Percentiles rank a stretch among this genome's conserved stretches.
Conservation (phyloP, 495 filamentous ascomycete genomes). For the Endocarpon pusillum region DNA sequence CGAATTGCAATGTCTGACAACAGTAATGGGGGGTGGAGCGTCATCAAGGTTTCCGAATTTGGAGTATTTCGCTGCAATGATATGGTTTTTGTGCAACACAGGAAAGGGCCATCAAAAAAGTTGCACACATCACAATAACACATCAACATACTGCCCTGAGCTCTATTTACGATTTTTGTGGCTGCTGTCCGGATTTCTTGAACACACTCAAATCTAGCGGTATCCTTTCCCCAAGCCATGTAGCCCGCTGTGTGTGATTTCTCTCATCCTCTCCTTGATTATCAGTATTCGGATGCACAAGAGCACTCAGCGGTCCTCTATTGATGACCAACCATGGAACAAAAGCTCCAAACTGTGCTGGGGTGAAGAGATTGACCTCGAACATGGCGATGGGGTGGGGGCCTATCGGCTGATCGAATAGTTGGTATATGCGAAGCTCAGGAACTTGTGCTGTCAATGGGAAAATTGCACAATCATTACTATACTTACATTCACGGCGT, state of each 20-base stretch:
- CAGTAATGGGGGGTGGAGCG: no score
- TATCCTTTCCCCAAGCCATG: conserved; percentile 65
- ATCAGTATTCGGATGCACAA: conserved; percentile 69
- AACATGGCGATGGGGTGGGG: conserved; percentile 80
- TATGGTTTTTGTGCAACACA: no score
- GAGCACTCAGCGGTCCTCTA: conserved; percentile 59
- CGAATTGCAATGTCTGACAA: no score
- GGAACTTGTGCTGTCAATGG: conserved; percentile 38
- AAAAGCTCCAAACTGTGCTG: conserved; percentile 77
- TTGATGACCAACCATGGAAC: conserved; percentile 71
- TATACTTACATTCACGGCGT: conserved; percentile 52
- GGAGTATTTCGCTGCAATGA: no score
- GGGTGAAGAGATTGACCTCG: conserved; percentile 76
- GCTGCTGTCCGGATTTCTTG: no score
- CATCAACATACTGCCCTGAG: no score
- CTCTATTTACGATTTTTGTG: no score
- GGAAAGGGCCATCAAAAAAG: no score
- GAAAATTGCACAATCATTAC: not conserved
- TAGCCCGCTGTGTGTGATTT: conserved; percentile 64
- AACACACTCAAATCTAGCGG: conserved; percentile 52
- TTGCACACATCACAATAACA: no score
- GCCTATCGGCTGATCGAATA: conserved; percentile 63
- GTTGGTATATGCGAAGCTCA: conserved; percentile 63
- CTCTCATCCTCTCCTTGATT: conserved; percentile 33
- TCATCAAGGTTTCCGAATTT: no score